These are phyloP conservation scores for Leptographium lundbergii DNA, from an alignment of 2,329 filamentous ascomycete genomes.

Conservation along the genomic window DNA sequence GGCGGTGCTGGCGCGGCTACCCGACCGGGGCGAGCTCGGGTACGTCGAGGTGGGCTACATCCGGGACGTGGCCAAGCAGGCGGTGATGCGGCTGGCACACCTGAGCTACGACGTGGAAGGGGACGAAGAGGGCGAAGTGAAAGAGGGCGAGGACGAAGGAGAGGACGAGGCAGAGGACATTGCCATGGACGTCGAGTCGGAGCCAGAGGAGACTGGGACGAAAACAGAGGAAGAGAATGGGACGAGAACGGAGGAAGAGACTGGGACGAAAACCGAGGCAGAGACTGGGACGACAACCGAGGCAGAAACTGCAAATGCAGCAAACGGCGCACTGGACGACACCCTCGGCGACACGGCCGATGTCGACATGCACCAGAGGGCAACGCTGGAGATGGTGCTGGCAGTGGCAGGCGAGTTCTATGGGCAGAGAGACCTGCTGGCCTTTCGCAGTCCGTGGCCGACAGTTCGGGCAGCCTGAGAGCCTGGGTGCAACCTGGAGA, in stretches of 20 bases:
- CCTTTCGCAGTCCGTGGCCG: conserved; percentile 50
- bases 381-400: conserved; percentile 85
- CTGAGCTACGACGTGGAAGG: conserved; percentile 37
- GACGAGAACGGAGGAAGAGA: not conserved
- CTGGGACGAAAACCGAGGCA: not conserved
- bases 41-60: conserved; percentile 65
- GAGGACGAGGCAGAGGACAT: conserved; percentile 17
- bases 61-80: conserved; percentile 67
- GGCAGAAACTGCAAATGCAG: not conserved
- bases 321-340: not conserved
- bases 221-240: too few species aligned
- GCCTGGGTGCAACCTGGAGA: too few species aligned
- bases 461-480: not conserved
- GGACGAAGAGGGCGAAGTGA: conserved; percentile 27
- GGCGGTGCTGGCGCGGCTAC: conserved; percentile 65
- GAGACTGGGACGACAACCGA: not conserved
- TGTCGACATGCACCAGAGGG: conserved; percentile 39
- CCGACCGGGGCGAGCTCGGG: conserved; percentile 61
- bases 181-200: conserved; percentile 10
- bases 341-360: not conserved
- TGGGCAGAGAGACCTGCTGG: conserved; percentile 75
- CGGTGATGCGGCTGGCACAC: conserved; percentile 46
- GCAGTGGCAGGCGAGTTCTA: conserved; percentile 80
- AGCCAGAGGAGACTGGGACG: not conserved
- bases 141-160: conserved; percentile 34